Evolutionary conservation across 768 basidiomycete species (phyloP).

Genomic region (Tylopilus subfusipes): DNA sequence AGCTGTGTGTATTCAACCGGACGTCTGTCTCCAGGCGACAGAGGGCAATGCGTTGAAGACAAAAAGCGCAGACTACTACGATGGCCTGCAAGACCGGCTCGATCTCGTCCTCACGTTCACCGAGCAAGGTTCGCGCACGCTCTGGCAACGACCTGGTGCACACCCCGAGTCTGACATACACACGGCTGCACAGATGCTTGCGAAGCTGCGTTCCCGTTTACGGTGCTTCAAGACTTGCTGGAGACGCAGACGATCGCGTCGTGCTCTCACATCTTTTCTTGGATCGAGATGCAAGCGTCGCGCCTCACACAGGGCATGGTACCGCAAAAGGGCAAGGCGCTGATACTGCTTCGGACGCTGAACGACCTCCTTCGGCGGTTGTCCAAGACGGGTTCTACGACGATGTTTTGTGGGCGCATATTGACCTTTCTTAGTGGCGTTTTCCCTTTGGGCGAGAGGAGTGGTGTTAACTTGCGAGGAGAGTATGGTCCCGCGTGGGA

Average conservation of each 20-base stretch:
- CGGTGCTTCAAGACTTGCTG: constrained; percentile 73
- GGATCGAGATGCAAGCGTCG: constrained; percentile 72
- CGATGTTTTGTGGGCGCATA: constrained; percentile 86
- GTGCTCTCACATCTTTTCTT: constrained; percentile 84
- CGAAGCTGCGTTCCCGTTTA: constrained; percentile 70
- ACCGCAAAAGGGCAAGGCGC: constrained; percentile 85
- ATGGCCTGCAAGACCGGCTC: constrained; percentile 54
- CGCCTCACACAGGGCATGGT: constrained; percentile 75
- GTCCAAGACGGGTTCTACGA: constrained; percentile 81
- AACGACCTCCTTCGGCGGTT: constrained; percentile 85
- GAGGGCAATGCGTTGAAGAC: constrained; percentile 65
- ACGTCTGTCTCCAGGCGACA: constrained; percentile 42
- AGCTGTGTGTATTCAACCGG: background rate
- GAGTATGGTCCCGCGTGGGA: constrained; percentile 83
- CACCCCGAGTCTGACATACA: background rate
- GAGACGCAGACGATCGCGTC: constrained; percentile 83
- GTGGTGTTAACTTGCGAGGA: constrained; percentile 88
- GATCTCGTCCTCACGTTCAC: constrained; percentile 76
- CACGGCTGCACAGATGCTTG: constrained; percentile 57
- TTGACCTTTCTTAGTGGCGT: constrained; percentile 81
- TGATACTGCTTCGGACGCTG: constrained; percentile 75
- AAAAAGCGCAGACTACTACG: constrained; percentile 54
- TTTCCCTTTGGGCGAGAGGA: constrained; percentile 84
- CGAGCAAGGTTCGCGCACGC: constrained; percentile 56
- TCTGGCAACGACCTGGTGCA: background rate